Conservation (phyloP, 1,139 yeast species). For the Meyerozyma sp. region DNA sequence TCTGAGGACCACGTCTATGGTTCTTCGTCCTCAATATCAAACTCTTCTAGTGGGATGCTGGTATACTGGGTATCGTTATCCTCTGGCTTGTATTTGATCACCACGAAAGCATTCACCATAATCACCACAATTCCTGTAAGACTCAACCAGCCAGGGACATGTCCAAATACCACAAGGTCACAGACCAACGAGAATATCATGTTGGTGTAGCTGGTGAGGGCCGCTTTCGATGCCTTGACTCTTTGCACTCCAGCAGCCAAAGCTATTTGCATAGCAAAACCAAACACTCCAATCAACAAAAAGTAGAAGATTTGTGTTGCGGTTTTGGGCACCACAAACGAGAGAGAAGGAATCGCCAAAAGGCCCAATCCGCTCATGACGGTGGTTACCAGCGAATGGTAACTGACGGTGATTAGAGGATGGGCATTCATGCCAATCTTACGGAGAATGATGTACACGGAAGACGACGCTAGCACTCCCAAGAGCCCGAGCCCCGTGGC, state of each 20-base stretch:
- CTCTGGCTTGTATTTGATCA: conserved; percentile 47
- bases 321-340: conserved; percentile 57
- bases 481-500: conserved; percentile 64
- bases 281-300: conserved; percentile 61
- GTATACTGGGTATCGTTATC: conserved; percentile 8
- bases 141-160: conserved; percentile 66
- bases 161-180: conserved; percentile 70
- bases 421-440: conserved; percentile 75
- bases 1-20: neutral
- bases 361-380: conserved; percentile 53
- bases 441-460: conserved; percentile 67
- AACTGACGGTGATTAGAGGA: conserved; percentile 73
- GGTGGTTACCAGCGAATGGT: conserved; percentile 61
- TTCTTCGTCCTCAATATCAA: neutral
- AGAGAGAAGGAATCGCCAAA: conserved; percentile 50
- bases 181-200: conserved; percentile 75
- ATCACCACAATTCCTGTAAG: conserved; percentile 66
- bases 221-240: conserved; percentile 73
- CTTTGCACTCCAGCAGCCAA: conserved; percentile 81
- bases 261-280: conserved; percentile 75
- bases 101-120: conserved; percentile 58
- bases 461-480: conserved; percentile 68
- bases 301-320: conserved; percentile 62
- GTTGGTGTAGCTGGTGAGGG: conserved; percentile 70
- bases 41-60: conserved; percentile 2